Conservation (phyloP, 1,284 basidiomycete species). For the Thelephora terrestris region DNA sequence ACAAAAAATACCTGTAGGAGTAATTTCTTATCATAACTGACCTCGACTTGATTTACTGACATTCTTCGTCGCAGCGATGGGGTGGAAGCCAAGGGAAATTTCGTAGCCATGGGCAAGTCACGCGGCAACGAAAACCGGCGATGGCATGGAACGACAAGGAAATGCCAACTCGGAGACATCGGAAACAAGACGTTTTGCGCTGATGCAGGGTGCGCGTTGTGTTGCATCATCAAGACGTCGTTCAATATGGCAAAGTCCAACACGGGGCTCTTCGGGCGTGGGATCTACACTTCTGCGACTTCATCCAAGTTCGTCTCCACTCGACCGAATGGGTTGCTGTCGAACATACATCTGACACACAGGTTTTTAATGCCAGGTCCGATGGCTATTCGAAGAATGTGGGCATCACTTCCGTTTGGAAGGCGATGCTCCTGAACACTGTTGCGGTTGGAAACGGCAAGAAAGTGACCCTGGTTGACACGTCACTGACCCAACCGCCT, state of each 20-base stretch:
- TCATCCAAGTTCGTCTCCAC: slow-evolving; percentile 46
- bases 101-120: slow-evolving; percentile 36
- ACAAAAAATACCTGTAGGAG: slow-evolving; percentile 27
- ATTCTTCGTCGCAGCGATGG: slow-evolving; percentile 24
- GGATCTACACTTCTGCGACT: slow-evolving; percentile 55
- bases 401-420: slow-evolving; percentile 36
- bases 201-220: slow-evolving; percentile 44
- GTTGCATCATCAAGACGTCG: slow-evolving; percentile 47
- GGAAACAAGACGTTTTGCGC: slow-evolving; percentile 43
- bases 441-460: slow-evolving; percentile 56
- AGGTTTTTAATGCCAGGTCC: slow-evolving; percentile 26
- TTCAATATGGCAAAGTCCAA: slow-evolving; percentile 57
- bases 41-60: no score
- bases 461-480: slow-evolving; percentile 45
- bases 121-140: slow-evolving; percentile 53
- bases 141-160: slow-evolving; percentile 44
- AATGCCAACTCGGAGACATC: slow-evolving; percentile 51
- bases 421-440: slow-evolving; percentile 56
- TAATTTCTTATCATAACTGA: background rate
- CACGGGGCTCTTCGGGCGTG: slow-evolving; percentile 55
- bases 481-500: slow-evolving; percentile 40
- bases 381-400: slow-evolving; percentile 52
- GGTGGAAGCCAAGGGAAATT: slow-evolving; percentile 49
- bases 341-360: background rate
- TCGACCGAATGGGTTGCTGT: slow-evolving; percentile 36